Percentiles rank a stretch among this genome's conserved stretches.
Evolutionary conservation across 2,329 filamentous ascomycete genomes (phyloP).

Genomic region (Nakataea oryzae): DNA sequence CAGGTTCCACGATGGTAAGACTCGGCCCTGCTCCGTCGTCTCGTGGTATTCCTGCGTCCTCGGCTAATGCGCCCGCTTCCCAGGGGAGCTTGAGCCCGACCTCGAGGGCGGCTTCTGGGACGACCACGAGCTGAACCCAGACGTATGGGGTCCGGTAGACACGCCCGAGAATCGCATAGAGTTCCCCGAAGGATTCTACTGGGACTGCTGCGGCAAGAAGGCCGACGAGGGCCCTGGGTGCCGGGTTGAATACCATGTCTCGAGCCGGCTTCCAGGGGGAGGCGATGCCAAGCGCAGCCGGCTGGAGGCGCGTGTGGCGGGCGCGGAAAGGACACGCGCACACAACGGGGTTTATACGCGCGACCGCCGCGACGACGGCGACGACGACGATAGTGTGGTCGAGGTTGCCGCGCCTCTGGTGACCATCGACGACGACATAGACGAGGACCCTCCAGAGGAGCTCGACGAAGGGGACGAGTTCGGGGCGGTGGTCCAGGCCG

Average conservation of each 20-base stretch:
- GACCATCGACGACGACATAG: neutral
- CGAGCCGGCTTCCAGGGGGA: neutral
- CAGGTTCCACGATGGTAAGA: constrained; percentile 3
- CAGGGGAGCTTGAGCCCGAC: constrained; percentile 11
- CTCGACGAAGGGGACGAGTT: neutral
- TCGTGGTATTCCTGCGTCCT: neutral
- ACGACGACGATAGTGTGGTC: neutral
- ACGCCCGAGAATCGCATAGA: constrained; percentile 5
- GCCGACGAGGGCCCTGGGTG: neutral
- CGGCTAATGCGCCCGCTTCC: neutral
- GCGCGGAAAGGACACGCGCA: neutral
- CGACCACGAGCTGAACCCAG: constrained; percentile 2
- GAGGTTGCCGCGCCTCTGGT: neutral
- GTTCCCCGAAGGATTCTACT: constrained; percentile 12
- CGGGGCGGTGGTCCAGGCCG: neutral
- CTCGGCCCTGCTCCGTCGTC: neutral
- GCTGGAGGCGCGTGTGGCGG: neutral
- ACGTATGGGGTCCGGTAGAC: constrained; percentile 8
- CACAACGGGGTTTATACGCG: neutral
- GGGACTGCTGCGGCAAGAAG: constrained; percentile 10
- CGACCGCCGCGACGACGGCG: neutral
- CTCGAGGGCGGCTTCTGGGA: constrained; percentile 2
- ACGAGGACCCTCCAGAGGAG: neutral
- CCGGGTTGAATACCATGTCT: neutral
- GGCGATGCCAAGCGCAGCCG: neutral